Percentiles rank a stretch among this genome's conserved stretches.
These are phyloP conservation scores for Taphrina sp. DNA, from an alignment of 1,139 yeast genomes.

Conservation along the genomic window DNA sequence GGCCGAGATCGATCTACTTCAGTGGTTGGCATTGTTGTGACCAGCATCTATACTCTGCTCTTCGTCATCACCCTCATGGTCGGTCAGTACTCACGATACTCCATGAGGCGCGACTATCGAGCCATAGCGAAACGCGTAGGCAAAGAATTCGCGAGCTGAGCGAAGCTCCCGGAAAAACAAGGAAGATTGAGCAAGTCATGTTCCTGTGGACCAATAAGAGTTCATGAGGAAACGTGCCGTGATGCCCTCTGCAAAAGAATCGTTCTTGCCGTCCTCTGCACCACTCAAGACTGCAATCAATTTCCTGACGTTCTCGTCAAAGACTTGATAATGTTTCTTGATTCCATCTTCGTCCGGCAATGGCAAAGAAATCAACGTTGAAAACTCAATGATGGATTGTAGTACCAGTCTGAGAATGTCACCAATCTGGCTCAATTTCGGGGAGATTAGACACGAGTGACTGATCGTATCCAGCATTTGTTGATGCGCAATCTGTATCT, in stretches of 20 bases:
- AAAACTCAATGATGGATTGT: neutral
- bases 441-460: slow-evolving; percentile 1
- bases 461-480: slow-evolving; percentile 12
- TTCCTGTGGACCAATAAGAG: slow-evolving; percentile 3
- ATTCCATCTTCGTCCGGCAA: neutral
- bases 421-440: slow-evolving; percentile 2
- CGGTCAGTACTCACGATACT: neutral
- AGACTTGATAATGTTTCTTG: neutral
- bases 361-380: neutral
- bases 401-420: neutral
- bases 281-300: slow-evolving; percentile 6
- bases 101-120: slow-evolving; percentile 4
- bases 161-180: too few species aligned
- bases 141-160: too few species aligned
- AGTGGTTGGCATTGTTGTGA: neutral
- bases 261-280: slow-evolving; percentile 4
- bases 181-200: neutral
- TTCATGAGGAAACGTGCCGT: slow-evolving; percentile 11
- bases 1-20: slow-evolving; percentile 4
- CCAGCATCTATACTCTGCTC: neutral
- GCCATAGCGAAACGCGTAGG: too few species aligned
- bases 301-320: slow-evolving; percentile 1
- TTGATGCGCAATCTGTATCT: slow-evolving; percentile 14
- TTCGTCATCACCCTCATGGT: neutral
- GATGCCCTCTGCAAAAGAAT: slow-evolving; percentile 7